phyloP scores from a whole-genome alignment of 1,139 yeast species.

The Yamadazyma siamensis region DNA sequence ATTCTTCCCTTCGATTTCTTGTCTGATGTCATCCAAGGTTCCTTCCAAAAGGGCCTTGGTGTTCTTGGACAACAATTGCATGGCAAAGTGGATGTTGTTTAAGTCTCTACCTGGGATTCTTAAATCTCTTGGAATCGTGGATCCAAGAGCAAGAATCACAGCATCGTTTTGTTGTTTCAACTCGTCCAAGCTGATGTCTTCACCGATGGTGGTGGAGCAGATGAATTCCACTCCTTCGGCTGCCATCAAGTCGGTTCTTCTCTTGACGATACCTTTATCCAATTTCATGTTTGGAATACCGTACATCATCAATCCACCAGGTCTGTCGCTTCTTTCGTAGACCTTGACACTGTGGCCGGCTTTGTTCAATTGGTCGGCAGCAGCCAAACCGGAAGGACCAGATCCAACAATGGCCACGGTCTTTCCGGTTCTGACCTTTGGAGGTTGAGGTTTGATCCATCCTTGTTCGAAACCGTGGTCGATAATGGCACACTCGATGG shows the following conservation, averaged over 20 bases:
- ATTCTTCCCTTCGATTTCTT: slow-evolving; percentile 74
- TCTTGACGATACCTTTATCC: slow-evolving; percentile 87
- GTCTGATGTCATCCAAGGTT: slow-evolving; percentile 72
- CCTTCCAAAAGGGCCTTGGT: slow-evolving; percentile 86
- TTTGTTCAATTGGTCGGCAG: slow-evolving; percentile 94
- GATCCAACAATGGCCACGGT: slow-evolving; percentile 87
- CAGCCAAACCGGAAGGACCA: slow-evolving; percentile 95
- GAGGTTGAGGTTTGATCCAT: slow-evolving; percentile 88
- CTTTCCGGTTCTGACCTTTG: slow-evolving; percentile 77
- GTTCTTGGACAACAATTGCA: slow-evolving; percentile 86
- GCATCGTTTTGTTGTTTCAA: slow-evolving; percentile 69
- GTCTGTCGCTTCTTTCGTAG: slow-evolving; percentile 90
- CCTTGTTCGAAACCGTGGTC: slow-evolving; percentile 96
- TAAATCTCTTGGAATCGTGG: slow-evolving; percentile 94
- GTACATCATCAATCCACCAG: slow-evolving; percentile 97
- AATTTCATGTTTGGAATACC: slow-evolving; percentile 99
- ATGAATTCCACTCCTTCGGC: slow-evolving; percentile 88
- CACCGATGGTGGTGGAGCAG: slow-evolving; percentile 78
- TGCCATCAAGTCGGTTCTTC: slow-evolving; percentile 85
- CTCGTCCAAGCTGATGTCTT: slow-evolving; percentile 69
- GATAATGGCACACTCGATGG: slow-evolving; percentile 93
- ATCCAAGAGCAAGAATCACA: slow-evolving; percentile 90
- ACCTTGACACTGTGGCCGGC: slow-evolving; percentile 93
- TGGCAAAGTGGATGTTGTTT: slow-evolving; percentile 88
- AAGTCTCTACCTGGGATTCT: slow-evolving; percentile 91